These are phyloP conservation scores for Pyrrhoderma lamaoense DNA, from an alignment of 1,284 basidiomycete genomes.

Conservation along the genomic window DNA sequence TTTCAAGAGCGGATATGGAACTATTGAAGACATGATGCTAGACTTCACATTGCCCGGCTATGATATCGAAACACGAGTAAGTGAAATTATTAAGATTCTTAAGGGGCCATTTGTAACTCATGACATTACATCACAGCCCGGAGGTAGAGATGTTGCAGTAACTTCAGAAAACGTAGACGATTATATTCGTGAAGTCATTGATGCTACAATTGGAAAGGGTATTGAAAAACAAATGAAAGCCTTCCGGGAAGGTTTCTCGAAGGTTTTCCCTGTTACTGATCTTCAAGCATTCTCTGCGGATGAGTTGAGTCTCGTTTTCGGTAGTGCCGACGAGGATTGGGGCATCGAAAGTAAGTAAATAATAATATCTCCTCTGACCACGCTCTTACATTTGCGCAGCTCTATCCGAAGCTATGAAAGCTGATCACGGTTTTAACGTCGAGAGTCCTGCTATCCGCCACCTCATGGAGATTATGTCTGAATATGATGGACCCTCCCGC, in stretches of 20 bases:
- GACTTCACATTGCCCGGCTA: conserved; percentile 98
- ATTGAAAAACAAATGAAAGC: conserved; percentile 71
- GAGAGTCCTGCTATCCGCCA: conserved; percentile 88
- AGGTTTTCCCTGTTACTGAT: conserved; percentile 89
- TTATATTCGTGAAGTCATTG: conserved; percentile 77
- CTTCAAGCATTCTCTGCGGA: conserved; percentile 90
- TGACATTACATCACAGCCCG: conserved; percentile 39
- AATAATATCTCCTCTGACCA: conserved; percentile 15
- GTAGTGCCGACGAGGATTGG: conserved; percentile 95
- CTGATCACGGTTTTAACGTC: conserved; percentile 96
- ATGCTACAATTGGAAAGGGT: conserved; percentile 76
- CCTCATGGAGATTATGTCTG: conserved; percentile 81
- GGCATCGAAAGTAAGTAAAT: conserved; percentile 68
- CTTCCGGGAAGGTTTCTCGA: conserved; percentile 86
- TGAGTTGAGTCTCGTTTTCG: conserved; percentile 90
- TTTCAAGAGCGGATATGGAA: conserved; percentile 20
- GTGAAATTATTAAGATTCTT: conserved; percentile 20
- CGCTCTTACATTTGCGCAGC: conserved; percentile 39
- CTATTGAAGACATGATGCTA: conserved; percentile 81
- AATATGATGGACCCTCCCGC: conserved; percentile 66
- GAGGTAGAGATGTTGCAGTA: conserved; percentile 74
- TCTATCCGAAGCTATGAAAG: conserved; percentile 86
- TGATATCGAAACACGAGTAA: conserved; percentile 79
- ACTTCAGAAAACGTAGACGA: conserved; percentile 83
- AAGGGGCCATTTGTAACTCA: too few relatives aligned